phyloP scores from a whole-genome alignment of 108 stramenopile genomes.

The Licmophora abbreviata region DNA sequence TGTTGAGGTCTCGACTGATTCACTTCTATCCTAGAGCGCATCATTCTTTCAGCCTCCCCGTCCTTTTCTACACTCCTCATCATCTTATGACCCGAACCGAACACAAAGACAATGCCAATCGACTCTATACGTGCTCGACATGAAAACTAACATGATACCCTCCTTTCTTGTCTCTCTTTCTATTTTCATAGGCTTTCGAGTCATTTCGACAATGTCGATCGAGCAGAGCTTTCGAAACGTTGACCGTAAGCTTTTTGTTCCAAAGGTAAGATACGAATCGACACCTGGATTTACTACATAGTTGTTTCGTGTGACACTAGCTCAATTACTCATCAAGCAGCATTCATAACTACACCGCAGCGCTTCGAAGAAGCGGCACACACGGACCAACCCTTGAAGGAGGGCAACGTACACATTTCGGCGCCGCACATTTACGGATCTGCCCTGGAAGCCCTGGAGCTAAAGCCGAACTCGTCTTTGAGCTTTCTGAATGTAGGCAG shows the following conservation, averaged over 20 bases:
- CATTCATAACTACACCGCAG: background rate
- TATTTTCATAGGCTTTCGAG: constrained; percentile 24
- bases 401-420: constrained; percentile 83
- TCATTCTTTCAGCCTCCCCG: too few species aligned
- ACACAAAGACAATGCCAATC: too few species aligned
- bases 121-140: too few species aligned
- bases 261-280: constrained; percentile 39
- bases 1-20: too few species aligned
- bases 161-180: background rate
- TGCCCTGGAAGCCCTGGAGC: constrained; percentile 76
- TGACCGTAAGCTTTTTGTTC: constrained; percentile 80
- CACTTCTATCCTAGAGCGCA: too few species aligned
- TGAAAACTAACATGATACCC: too few species aligned
- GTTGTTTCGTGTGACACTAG: background rate
- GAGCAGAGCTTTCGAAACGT: constrained; percentile 70
- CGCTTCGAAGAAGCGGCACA: constrained; percentile 42
- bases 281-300: too few species aligned
- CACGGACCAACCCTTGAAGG: constrained; percentile 69
- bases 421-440: constrained; percentile 89
- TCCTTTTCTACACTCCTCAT: too few species aligned
- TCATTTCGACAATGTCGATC: constrained; percentile 58
- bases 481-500: constrained; percentile 81
- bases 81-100: too few species aligned
- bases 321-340: too few species aligned
- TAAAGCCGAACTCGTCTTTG: constrained; percentile 38